Evolutionary conservation across 305 asterid genomes (phyloP).

Genomic region (Fraxinus paxiana): DNA sequence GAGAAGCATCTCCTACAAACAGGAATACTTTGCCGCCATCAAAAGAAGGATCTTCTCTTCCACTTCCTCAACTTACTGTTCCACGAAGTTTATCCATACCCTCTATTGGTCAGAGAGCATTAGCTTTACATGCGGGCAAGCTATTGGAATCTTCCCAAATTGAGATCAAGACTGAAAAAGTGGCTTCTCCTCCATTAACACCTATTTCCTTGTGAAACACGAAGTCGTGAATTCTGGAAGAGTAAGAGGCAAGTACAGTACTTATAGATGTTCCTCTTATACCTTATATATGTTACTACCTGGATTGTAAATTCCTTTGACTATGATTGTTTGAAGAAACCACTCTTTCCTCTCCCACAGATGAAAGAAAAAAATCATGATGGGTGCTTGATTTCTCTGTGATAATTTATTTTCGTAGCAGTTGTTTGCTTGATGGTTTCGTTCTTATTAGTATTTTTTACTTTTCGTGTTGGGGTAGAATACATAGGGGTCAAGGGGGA

Average conservation of each 20-base stretch:
- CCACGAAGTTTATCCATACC: constrained; percentile 82
- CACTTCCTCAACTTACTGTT: constrained; percentile 64
- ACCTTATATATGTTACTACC: no score
- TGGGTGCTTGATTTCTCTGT: background rate
- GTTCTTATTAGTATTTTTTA: background rate
- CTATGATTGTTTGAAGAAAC: background rate
- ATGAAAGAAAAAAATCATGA: background rate
- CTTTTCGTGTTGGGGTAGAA: background rate
- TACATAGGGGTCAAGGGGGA: background rate
- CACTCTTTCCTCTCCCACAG: no score
- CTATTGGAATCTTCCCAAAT: constrained; percentile 49
- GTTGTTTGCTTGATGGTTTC: background rate
- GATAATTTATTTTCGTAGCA: background rate
- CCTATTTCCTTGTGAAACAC: constrained; percentile 62
- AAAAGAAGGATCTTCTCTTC: constrained; percentile 65
- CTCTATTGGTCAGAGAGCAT: constrained; percentile 55
- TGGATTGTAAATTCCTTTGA: background rate
- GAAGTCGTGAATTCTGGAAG: constrained; percentile 50
- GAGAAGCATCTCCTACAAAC: constrained; percentile 67
- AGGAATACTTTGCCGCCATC: constrained; percentile 42
- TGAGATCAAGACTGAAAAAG: constrained; percentile 46
- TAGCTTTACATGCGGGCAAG: constrained; percentile 48
- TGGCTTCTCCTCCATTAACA: constrained; percentile 72
- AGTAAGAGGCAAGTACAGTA: constrained; percentile 49
- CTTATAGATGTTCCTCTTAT: background rate